Percentiles rank a stretch among this genome's conserved stretches.
phyloP scores from a whole-genome alignment of 2,329 filamentous ascomycete species.

The Cladophialophora psammophila region DNA sequence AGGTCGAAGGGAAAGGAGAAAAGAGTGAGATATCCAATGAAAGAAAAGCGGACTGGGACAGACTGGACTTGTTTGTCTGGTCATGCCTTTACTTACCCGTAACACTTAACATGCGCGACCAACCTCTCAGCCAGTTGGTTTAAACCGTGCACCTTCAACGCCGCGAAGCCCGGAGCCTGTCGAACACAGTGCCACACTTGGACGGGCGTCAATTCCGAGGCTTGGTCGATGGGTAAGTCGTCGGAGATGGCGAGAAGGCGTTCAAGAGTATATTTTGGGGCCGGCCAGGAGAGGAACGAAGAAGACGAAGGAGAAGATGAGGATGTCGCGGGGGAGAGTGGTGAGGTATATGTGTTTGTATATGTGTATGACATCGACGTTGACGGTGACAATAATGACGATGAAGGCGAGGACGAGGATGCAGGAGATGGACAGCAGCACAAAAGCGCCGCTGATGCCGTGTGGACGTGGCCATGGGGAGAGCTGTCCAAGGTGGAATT shows the following conservation, averaged over 20 bases:
- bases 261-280: conserved; percentile 20
- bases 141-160: conserved; percentile 38
- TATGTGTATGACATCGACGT: not conserved
- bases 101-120: conserved; percentile 43
- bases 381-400: not conserved
- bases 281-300: conserved; percentile 3
- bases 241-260: conserved; percentile 32
- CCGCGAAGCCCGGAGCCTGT: conserved; percentile 39
- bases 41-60: not conserved
- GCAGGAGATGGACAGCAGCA: conserved; percentile 18
- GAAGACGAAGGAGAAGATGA: not conserved
- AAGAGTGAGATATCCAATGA: not conserved
- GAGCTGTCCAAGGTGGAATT: conserved; percentile 30
- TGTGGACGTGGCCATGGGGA: conserved; percentile 45
- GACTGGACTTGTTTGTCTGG: not conserved
- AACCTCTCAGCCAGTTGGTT: conserved; percentile 40
- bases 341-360: not conserved
- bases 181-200: conserved; percentile 48
- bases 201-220: conserved; percentile 47
- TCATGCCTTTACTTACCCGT: conserved; percentile 43
- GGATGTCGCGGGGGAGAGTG: not conserved
- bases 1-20: not conserved
- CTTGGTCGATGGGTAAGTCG: conserved; percentile 36
- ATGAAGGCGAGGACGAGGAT: conserved; percentile 24
- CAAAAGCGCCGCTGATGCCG: conserved; percentile 43